Conservation (phyloP, 805 yeast species). For the Kuraishia cidri region DNA sequence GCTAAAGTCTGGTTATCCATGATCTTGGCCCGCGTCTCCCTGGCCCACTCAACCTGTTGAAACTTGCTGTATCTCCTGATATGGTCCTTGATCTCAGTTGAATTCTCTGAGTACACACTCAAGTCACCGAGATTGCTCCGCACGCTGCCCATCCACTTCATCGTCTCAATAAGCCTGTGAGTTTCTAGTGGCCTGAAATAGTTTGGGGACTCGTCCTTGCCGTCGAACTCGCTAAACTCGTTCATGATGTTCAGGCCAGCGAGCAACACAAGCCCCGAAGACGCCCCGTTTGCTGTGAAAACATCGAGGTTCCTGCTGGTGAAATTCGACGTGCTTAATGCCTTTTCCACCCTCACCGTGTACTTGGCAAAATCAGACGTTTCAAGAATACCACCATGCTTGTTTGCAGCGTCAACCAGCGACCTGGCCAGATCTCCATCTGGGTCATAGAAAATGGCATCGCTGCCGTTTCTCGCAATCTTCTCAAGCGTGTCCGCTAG, state of each 20-base stretch:
- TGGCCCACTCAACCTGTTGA: conserved; percentile 48
- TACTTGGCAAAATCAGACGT: conserved; percentile 62
- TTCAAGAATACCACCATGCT: conserved; percentile 60
- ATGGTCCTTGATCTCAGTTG: conserved; percentile 18
- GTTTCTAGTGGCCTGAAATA: conserved; percentile 40
- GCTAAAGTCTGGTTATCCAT: conserved; percentile 46
- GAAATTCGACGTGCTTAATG: conserved; percentile 29
- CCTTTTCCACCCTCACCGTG: conserved; percentile 35
- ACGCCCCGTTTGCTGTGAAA: conserved; percentile 60
- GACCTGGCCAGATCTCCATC: conserved; percentile 61
- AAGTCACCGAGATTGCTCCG: conserved; percentile 80
- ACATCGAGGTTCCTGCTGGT: conserved; percentile 20
- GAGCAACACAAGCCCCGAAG: conserved; percentile 76
- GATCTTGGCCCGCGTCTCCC: conserved; percentile 37
- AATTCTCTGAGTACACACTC: conserved; percentile 15
- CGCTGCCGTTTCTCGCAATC: conserved; percentile 72
- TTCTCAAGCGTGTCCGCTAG: conserved; percentile 59
- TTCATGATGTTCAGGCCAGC: conserved; percentile 67
- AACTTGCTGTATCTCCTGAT: conserved; percentile 30
- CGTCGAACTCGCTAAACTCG: conserved; percentile 24
- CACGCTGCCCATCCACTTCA: conserved; percentile 92
- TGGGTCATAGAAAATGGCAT: conserved; percentile 77
- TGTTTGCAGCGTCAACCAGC: conserved; percentile 38
- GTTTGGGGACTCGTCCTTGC: conserved; percentile 11
- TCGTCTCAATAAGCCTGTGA: conserved; percentile 71